A percentile compares a stretch with the other conserved stretches of the same genome.
Conservation (phyloP, 176 grass and related monocot species). For the Chrysopogon serrulatus region DNA sequence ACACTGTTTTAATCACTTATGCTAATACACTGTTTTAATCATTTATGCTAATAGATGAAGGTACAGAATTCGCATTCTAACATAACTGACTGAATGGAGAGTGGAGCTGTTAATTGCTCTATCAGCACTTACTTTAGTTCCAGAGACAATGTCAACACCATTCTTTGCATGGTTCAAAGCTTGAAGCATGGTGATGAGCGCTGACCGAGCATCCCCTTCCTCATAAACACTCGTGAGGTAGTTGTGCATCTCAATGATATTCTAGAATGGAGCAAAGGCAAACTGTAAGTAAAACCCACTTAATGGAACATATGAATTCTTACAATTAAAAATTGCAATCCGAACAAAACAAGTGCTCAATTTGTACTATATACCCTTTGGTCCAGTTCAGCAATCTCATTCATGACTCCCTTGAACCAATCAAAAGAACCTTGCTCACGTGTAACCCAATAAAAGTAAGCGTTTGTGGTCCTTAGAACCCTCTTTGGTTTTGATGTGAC, state of each 20-base stretch:
- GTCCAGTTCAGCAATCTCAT: conserved; percentile 90
- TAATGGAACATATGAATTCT: conserved; percentile 1
- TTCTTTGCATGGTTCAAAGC: conserved; percentile 94
- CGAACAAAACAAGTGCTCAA: background rate
- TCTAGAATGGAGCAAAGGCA: conserved; percentile 38
- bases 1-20: background rate
- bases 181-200: conserved; percentile 99
- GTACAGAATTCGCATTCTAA: background rate
- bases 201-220: conserved; percentile 95
- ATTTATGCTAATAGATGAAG: background rate
- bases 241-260: conserved; percentile 99
- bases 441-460: conserved; percentile 99
- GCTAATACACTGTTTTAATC: background rate
- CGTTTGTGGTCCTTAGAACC: conserved; percentile 83
- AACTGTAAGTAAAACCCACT: conserved; percentile 14
- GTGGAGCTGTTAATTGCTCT: background rate
- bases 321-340: conserved; percentile 3
- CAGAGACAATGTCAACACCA: conserved; percentile 92
- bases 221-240: conserved; percentile 99
- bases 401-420: conserved; percentile 99
- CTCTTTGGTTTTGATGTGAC: conserved; percentile 61
- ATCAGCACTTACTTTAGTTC: conserved; percentile 72
- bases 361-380: conserved; percentile 62
- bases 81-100: background rate
- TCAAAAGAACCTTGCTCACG: conserved; percentile 98